These are phyloP conservation scores for Mortierella sp. DNA, from an alignment of 371 early-diverging fungal genomes.

Conservation along the genomic window DNA sequence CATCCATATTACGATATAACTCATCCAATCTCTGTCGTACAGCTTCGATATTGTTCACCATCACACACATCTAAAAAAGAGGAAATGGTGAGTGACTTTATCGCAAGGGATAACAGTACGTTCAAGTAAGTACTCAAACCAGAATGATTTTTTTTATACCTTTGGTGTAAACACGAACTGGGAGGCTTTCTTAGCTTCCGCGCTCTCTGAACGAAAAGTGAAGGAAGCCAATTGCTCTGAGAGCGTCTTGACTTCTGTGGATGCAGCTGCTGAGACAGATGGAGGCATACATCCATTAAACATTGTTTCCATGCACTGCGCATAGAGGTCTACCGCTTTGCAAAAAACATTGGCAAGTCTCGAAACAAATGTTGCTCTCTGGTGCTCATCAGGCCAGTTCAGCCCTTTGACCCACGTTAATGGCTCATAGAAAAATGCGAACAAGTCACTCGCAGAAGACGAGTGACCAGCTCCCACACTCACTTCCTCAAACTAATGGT, in stretches of 20 bases:
- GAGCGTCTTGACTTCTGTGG: constrained; percentile 57
- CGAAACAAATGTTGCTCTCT: constrained; percentile 77
- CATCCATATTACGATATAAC: constrained; percentile 75
- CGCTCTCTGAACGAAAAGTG: constrained; percentile 57
- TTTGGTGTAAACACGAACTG: constrained; percentile 70
- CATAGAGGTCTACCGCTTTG: constrained; percentile 62
- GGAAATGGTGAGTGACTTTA: constrained; percentile 2
- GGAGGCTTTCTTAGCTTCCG: constrained; percentile 60
- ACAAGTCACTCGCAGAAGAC: constrained; percentile 84
- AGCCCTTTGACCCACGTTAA: constrained; percentile 77
- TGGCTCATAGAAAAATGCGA: constrained; percentile 83
- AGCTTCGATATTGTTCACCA: constrained; percentile 78
- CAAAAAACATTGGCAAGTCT: constrained; percentile 74
- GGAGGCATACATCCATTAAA: constrained; percentile 55
- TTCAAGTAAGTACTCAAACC: background rate
- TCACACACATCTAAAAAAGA: constrained; percentile 66
- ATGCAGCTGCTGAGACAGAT: constrained; percentile 33
- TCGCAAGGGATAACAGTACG: background rate
- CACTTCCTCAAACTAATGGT: constrained; percentile 66
- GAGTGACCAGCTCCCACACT: constrained; percentile 78
- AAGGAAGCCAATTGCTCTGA: constrained; percentile 57
- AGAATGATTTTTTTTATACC: constrained; percentile 48
- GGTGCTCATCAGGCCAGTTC: constrained; percentile 82
- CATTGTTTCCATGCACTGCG: constrained; percentile 60
- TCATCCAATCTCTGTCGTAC: constrained; percentile 72